Base-by-base conservation (phyloP, 2,329 filamentous ascomycete species). In the Neonectria faginata region DNA sequence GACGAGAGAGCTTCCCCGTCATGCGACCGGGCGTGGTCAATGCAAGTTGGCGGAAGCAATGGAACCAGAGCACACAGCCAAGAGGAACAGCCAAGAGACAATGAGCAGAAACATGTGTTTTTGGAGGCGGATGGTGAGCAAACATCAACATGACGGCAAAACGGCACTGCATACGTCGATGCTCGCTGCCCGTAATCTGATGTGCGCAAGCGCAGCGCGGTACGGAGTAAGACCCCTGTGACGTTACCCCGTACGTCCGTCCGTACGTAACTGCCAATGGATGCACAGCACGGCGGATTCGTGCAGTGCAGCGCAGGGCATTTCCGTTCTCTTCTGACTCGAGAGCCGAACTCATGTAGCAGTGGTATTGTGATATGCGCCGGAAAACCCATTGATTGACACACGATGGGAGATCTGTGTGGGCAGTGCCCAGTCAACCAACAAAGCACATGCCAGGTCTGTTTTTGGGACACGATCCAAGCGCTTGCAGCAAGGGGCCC, bases 351-450 rank as follows among this genome's bases (percentile, higher is more conserved):
- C n/a, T 22, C 48, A 33, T 51, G 27, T 36, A 33, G 48, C 18
- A 33, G 25, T n/a, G 16, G n/a, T n/a, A 18, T 31, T 27, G 44
- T 11, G 42, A 52, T 14, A 31, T n/a, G 27, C 18, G 20, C 56
- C 25, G 22, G 22, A 44, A 52, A 47, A 31, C 22, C 50, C 39
- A 25, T 25, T 36, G 22, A n/a, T n/a, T n/a, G n/a, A n/a, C n/a
- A n/a, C n/a, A n/a, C 39, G 39, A 54, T 45, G 50, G 29, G 41
- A 60, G 57, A 60, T 60, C 50, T 60, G 41, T 54, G 42, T 51
- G 12, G 25, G 20, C 29, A 60, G 39, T 39, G 57, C 50, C 57
- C 51, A 29, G 57, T 45, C 51, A 60, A 60, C 57, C 51, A 60
- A 50, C 57, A 48, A 47, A 41, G 41, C 29, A 39, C 31, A 31